phyloP scores from a whole-genome alignment of 441 rosid genomes.

The Rhodomyrtus psidioides region DNA sequence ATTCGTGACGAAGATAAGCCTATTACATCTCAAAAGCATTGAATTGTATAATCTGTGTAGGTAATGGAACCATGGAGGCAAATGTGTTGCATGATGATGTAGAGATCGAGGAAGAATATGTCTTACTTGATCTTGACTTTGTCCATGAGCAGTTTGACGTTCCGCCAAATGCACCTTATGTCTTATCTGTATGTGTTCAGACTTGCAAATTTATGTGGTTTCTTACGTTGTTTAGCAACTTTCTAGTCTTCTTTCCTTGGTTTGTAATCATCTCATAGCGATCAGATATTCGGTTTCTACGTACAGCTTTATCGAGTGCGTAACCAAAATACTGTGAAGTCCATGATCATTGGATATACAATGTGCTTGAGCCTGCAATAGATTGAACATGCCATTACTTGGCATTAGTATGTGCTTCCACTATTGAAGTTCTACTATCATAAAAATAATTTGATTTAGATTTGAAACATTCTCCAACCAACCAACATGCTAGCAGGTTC shows the following conservation, averaged over 20 bases:
- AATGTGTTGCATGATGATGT: slow-evolving; percentile 5
- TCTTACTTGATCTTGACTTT: slow-evolving; percentile 46
- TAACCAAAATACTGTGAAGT: not conserved
- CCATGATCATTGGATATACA: not conserved
- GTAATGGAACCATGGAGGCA: slow-evolving; percentile 26
- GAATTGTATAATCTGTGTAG: not conserved
- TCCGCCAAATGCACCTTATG: slow-evolving; percentile 42
- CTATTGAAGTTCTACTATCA: not conserved
- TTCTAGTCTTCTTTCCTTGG: not conserved
- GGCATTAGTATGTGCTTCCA: not conserved
- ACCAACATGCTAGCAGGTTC: not conserved
- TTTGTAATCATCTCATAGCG: not conserved
- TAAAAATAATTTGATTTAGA: not conserved
- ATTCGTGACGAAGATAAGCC: too few species aligned
- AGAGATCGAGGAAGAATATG: slow-evolving; percentile 31
- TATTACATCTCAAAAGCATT: not conserved
- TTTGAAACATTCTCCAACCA: not conserved
- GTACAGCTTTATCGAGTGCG: not conserved
- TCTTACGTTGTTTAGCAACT: not conserved
- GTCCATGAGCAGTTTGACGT: slow-evolving; percentile 29
- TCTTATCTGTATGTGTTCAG: slow-evolving; percentile 30
- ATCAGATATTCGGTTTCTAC: not conserved
- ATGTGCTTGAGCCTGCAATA: not conserved
- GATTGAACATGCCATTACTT: not conserved
- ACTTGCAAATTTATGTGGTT: not conserved